These are phyloP conservation scores for Acer yangbiense DNA, from an alignment of 345 rosid genomes.

Conservation along the genomic window DNA sequence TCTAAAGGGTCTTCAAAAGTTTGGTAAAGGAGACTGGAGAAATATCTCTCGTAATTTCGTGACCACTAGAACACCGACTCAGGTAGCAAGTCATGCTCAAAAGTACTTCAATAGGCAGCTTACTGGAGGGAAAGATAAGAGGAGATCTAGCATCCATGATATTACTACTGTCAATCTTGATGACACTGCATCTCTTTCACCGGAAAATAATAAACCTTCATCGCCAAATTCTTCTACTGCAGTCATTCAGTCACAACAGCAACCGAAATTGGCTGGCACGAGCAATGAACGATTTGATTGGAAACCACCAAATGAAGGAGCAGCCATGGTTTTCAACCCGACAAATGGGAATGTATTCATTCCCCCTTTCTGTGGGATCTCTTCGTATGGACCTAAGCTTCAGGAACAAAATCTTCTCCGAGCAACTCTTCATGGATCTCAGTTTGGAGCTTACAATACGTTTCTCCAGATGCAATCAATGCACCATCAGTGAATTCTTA, in stretches of 20 bases:
- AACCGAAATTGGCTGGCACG: slow-evolving; percentile 20
- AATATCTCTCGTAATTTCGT: slow-evolving; percentile 90
- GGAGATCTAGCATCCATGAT: slow-evolving; percentile 96
- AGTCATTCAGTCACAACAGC: slow-evolving; percentile 36
- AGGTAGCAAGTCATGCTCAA: slow-evolving; percentile 99
- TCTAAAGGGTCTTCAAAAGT: slow-evolving; percentile 86
- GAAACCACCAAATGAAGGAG: slow-evolving; percentile 40
- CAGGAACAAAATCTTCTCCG: slow-evolving; percentile 64
- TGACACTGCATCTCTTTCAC: slow-evolving; percentile 49
- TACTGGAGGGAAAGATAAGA: slow-evolving; percentile 92
- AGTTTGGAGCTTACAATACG: slow-evolving; percentile 46
- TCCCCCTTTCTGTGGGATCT: slow-evolving; percentile 52
- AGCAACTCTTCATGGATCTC: slow-evolving; percentile 51
- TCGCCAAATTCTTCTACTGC: slow-evolving; percentile 51
- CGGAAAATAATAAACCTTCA: slow-evolving; percentile 27
- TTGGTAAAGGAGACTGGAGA: slow-evolving; percentile 99
- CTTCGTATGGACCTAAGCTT: slow-evolving; percentile 55
- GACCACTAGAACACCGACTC: slow-evolving; percentile 88
- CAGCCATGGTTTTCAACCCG: slow-evolving; percentile 40
- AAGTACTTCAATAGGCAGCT: slow-evolving; percentile 93
- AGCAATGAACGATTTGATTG: slow-evolving; percentile 36
- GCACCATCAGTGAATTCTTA: slow-evolving; percentile 38
- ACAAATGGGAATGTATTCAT: slow-evolving; percentile 34
- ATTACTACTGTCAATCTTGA: slow-evolving; percentile 83
- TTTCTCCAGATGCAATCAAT: slow-evolving; percentile 47